A percentile compares a stretch with the other conserved stretches of the same genome.
Evolutionary conservation across 2,329 filamentous ascomycete species (phyloP).

Genomic region (Talaromyces sp.): DNA sequence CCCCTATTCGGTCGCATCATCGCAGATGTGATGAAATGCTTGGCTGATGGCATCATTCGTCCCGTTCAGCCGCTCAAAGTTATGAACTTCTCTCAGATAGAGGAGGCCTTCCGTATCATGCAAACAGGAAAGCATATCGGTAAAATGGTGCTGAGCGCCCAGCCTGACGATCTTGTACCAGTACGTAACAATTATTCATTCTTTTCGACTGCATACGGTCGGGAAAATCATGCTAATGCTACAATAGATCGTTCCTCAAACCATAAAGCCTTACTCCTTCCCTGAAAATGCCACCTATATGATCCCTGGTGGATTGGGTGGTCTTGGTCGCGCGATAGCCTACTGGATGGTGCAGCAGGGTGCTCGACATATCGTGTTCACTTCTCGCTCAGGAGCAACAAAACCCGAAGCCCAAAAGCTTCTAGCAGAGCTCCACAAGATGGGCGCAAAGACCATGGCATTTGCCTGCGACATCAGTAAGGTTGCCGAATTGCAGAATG

Average conservation of each 20-base stretch:
- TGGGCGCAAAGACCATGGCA: background rate
- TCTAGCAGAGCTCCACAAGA: background rate
- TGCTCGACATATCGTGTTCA: slow-evolving; percentile 28
- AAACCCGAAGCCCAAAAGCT: background rate
- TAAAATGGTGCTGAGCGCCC: background rate
- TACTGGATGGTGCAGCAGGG: slow-evolving; percentile 32
- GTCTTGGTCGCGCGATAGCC: slow-evolving; percentile 29
- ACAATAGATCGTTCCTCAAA: background rate
- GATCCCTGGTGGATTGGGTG: slow-evolving; percentile 12
- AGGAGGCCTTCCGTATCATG: background rate
- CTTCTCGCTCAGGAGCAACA: slow-evolving; percentile 21
- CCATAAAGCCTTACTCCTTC: background rate
- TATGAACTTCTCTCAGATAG: background rate
- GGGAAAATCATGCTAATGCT: background rate
- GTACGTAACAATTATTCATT: background rate
- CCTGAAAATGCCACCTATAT: background rate
- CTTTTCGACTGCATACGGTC: background rate
- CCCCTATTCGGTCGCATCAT: background rate
- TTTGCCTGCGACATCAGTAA: background rate
- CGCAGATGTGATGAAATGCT: background rate
- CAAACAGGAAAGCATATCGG: background rate
- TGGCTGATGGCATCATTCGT: background rate
- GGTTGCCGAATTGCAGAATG: background rate
- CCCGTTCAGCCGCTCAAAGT: slow-evolving; percentile 20
- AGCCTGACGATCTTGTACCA: background rate